Evolutionary conservation across 2,329 filamentous ascomycete genomes (phyloP).

Genomic region (Diaporthe sp.): DNA sequence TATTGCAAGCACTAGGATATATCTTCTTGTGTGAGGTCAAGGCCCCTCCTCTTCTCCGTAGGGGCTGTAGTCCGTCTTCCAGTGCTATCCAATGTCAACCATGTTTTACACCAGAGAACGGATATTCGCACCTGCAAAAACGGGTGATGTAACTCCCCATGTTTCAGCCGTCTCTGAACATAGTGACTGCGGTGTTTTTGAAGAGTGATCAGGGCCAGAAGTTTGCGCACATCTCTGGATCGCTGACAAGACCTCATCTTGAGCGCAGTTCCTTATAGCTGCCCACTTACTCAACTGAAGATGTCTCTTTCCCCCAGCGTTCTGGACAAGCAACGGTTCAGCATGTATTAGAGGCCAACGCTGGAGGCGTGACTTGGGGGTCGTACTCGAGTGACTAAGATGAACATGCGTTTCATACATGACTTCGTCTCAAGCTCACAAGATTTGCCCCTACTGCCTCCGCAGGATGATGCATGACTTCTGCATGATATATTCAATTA

Average conservation of each 20-base stretch:
- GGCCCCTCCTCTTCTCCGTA: neutral
- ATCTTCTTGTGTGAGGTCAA: neutral
- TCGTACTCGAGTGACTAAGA: neutral
- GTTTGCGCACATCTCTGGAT: neutral
- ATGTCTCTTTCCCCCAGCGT: too few species aligned
- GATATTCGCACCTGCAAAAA: too few species aligned
- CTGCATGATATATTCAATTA: neutral
- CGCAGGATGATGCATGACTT: neutral
- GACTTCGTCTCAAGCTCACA: too few species aligned
- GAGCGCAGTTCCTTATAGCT: neutral
- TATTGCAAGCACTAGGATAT: too few species aligned
- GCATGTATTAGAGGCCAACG: neutral
- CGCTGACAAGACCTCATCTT: neutral
- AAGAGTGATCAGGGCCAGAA: neutral
- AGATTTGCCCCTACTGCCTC: too few species aligned
- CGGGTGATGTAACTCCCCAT: neutral
- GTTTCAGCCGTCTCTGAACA: neutral
- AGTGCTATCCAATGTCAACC: neutral
- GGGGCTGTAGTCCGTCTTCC: neutral
- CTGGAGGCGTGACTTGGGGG: neutral
- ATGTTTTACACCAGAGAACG: neutral
- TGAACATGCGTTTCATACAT: too few species aligned
- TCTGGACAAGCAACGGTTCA: too few species aligned
- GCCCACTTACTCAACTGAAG: neutral
- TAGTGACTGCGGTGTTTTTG: neutral